These are phyloP conservation scores for Penicillium herquei DNA, from an alignment of 495 filamentous ascomycete species.

Conservation along the genomic window DNA sequence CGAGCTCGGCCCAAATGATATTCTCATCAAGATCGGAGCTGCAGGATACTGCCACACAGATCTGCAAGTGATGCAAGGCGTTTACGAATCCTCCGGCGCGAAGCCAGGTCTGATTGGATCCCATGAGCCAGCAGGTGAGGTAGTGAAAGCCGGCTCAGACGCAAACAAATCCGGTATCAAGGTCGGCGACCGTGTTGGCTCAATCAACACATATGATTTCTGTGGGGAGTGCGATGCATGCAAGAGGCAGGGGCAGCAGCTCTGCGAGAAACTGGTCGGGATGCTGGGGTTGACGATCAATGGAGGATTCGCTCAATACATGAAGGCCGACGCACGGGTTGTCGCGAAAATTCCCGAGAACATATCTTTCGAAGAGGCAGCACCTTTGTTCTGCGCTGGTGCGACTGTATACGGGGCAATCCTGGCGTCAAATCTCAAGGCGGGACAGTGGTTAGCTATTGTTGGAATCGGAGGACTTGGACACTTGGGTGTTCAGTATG, in stretches of 20 bases:
- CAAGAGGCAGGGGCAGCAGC: slow-evolving; percentile 1
- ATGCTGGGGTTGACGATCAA: slow-evolving; percentile 13
- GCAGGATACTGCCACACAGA: slow-evolving; percentile 13
- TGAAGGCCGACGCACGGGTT: slow-evolving; percentile 12
- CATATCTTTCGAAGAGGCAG: slow-evolving; percentile 6
- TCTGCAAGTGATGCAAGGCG: slow-evolving; percentile 11
- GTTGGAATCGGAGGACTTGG: slow-evolving; percentile 11
- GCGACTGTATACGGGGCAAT: slow-evolving; percentile 11
- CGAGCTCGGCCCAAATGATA: slow-evolving; percentile 14
- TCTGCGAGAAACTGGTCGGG: slow-evolving; percentile 11
- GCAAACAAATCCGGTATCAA: slow-evolving; percentile 2
- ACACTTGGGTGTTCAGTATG: slow-evolving; percentile 14
- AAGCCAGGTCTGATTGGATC: slow-evolving; percentile 9
- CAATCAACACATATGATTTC: slow-evolving; percentile 11
- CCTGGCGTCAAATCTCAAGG: slow-evolving; percentile 1
- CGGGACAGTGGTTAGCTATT: slow-evolving; percentile 5
- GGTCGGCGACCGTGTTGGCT: slow-evolving; percentile 11
- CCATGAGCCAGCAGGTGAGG: slow-evolving; percentile 9
- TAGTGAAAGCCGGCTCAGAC: slow-evolving; percentile 9
- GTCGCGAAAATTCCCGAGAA: slow-evolving; percentile 9
- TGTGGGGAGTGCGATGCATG: slow-evolving; percentile 5
- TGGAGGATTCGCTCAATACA: slow-evolving; percentile 10
- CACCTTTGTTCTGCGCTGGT: slow-evolving; percentile 12
- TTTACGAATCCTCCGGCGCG: slow-evolving; percentile 11
- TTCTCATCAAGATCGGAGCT: slow-evolving; percentile 12